These are phyloP conservation scores for Anthracocystis panici-leucophaei DNA, from an alignment of 1,284 basidiomycete genomes.

Conservation along the genomic window DNA sequence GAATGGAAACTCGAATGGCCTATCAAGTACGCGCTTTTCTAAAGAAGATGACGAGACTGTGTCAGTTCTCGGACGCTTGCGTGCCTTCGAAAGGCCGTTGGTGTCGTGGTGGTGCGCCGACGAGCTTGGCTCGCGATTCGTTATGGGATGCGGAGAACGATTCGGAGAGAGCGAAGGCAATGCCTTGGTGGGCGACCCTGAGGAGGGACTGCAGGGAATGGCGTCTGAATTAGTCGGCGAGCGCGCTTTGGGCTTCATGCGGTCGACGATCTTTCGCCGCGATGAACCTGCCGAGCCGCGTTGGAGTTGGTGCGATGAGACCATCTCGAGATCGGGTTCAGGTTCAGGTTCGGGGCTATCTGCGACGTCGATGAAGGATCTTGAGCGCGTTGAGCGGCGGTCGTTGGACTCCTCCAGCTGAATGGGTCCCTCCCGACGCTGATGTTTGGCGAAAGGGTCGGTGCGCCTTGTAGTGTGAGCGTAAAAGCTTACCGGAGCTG, in stretches of 20 bases:
- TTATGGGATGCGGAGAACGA: neutral
- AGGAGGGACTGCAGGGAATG: neutral
- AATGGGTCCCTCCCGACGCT: neutral
- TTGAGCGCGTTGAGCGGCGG: neutral
- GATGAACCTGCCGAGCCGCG: conserved; percentile 4
- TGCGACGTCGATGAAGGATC: neutral
- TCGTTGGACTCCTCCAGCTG: neutral
- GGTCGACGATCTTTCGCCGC: conserved; percentile 1
- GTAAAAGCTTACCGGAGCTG: neutral
- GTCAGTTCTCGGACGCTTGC: neutral
- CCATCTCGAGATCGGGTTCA: neutral
- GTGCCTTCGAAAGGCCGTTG: neutral
- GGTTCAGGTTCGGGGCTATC: neutral
- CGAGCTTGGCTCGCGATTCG: neutral
- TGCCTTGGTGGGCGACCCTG: neutral
- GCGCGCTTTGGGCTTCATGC: neutral
- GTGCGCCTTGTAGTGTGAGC: neutral
- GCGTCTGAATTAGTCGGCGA: neutral
- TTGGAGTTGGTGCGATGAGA: neutral
- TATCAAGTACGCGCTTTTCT: neutral
- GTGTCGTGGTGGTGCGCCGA: conserved; percentile 1
- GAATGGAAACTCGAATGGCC: neutral
- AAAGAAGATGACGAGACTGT: neutral
- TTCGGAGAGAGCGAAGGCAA: neutral
- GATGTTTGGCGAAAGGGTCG: neutral